Percentiles rank a stretch among this genome's conserved stretches.
These are phyloP conservation scores for Grammothele lineata DNA, from an alignment of 768 basidiomycete genomes.

Conservation along the genomic window DNA sequence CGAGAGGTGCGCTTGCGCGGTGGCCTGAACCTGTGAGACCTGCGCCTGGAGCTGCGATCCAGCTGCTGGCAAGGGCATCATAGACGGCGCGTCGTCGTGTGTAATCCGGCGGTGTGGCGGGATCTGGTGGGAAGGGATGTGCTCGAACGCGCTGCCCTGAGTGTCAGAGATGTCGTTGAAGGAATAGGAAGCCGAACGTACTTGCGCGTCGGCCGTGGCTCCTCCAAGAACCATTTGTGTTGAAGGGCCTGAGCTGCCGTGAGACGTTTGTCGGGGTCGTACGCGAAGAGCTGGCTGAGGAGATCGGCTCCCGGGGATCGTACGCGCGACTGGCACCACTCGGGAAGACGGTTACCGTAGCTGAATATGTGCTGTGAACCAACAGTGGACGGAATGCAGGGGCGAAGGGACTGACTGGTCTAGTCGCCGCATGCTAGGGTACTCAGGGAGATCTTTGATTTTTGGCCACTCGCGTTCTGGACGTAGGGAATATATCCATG, in stretches of 20 bases:
- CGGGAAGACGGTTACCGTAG: conserved; percentile 55
- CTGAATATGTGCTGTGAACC: conserved; percentile 30
- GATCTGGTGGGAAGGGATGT: conserved; percentile 56
- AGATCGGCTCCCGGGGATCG: conserved; percentile 73
- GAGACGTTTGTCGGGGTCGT: conserved; percentile 85
- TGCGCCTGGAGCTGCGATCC: conserved; percentile 38
- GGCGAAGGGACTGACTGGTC: conserved; percentile 50
- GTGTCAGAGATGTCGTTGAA: background rate
- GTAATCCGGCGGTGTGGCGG: conserved; percentile 89
- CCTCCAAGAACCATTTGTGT: conserved; percentile 92
- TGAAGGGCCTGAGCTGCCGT: conserved; percentile 77
- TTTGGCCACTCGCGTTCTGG: conserved; percentile 87
- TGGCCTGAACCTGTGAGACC: conserved; percentile 35
- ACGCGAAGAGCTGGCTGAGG: conserved; percentile 80
- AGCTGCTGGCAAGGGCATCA: conserved; percentile 61
- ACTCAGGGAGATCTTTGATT: conserved; percentile 83
- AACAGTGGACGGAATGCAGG: background rate
- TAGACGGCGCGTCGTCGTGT: conserved; percentile 87
- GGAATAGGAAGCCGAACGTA: conserved; percentile 37
- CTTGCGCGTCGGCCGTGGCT: conserved; percentile 84
- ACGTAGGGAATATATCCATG: no score
- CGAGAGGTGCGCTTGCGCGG: conserved; percentile 43
- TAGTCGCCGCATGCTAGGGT: conserved; percentile 72
- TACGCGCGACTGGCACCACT: conserved; percentile 73
- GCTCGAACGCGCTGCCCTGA: conserved; percentile 66